phyloP scores from a whole-genome alignment of 225 moss, liverwort and hornwort species.

The Physcomitrellopsis africana region DNA sequence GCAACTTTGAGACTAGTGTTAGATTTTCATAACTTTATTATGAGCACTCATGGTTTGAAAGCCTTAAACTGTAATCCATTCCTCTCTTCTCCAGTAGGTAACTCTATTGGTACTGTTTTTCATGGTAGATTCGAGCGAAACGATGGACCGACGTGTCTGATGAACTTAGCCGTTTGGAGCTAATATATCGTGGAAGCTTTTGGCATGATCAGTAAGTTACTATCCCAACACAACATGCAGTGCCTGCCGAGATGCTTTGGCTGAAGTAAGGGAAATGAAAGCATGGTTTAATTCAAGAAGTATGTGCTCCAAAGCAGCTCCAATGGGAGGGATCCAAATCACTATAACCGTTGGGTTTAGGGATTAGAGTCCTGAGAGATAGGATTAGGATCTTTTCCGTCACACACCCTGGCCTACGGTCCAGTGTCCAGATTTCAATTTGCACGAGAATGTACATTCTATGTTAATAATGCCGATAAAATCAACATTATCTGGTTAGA shows the following conservation, averaged over 20 bases:
- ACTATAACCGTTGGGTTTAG: neutral
- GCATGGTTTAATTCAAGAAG: constrained; percentile 1
- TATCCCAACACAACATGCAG: neutral
- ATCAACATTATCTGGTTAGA: too few species aligned
- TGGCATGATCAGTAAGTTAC: constrained; percentile 97
- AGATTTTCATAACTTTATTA: neutral
- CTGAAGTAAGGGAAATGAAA: neutral
- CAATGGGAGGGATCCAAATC: neutral
- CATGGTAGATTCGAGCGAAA: constrained; percentile 76
- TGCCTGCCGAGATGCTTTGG: constrained; percentile 9
- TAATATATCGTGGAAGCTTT: constrained; percentile 91
- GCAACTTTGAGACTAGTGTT: constrained; percentile 7
- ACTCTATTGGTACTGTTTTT: constrained; percentile 23
- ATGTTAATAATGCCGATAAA: too few species aligned
- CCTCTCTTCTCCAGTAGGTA: neutral
- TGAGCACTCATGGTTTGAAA: constrained; percentile 4
- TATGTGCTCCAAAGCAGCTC: neutral
- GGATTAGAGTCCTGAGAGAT: neutral
- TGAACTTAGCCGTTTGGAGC: constrained; percentile 76
- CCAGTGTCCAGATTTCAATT: too few species aligned
- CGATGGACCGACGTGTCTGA: constrained; percentile 72
- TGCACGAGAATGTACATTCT: too few species aligned
- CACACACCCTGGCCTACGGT: too few species aligned
- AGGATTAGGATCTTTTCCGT: too few species aligned
- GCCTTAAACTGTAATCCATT: neutral